Evolutionary conservation across 2,329 filamentous ascomycete species (phyloP), one percentile per base, ranked within the genome.

Genomic region (Arthrobotrys pseudoclavata): DNA sequence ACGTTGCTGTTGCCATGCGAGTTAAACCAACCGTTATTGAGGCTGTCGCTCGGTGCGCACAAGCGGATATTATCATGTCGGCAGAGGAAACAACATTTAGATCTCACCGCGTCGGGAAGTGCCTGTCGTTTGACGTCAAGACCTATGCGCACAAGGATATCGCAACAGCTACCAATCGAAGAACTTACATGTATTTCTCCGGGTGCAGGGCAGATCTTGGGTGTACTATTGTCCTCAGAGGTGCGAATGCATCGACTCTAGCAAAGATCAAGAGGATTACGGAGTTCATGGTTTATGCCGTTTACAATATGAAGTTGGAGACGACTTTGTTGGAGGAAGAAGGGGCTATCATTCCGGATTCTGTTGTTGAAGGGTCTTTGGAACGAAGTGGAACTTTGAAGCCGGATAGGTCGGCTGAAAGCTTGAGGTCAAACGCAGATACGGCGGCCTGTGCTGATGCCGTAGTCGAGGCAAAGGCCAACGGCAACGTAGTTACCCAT

Each of bases 251-350:
- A 31, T 85, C 88, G 57, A 86, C 90, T 0, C 87, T 99, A 18
- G 86, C 89, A 0, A 92, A 90, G 81, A 90, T 99, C 83, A 99
- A 99, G 84, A 89, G 90, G 64, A 96, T 99, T 80, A 96, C 95
- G 10, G 96, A 99, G 83, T 98, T 99, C 82, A 97, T 99, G 95
- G 92, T 96, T 42, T 99, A 98, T 81, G 96, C 99, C 20, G 94
- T 98, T 12, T 99, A 99, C 84, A 99, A 97, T 81, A 87, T 99
- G 66, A 97, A 97, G 82, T 87, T 99, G 13, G 96, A 99, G 84
- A 97, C 96, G 0, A 97, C 92, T 81, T 86, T 99, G 53, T 92
- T 99, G 88, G 89, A 93, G 64, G 96, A 99, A 83, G 94, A 97
- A 81, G 97, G 93, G 80, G 91, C 97, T 15, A 89, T 94, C 79